Evolutionary conservation across 2,329 filamentous ascomycete species (phyloP).

Genomic region (Macrophomina phaseolina): DNA sequence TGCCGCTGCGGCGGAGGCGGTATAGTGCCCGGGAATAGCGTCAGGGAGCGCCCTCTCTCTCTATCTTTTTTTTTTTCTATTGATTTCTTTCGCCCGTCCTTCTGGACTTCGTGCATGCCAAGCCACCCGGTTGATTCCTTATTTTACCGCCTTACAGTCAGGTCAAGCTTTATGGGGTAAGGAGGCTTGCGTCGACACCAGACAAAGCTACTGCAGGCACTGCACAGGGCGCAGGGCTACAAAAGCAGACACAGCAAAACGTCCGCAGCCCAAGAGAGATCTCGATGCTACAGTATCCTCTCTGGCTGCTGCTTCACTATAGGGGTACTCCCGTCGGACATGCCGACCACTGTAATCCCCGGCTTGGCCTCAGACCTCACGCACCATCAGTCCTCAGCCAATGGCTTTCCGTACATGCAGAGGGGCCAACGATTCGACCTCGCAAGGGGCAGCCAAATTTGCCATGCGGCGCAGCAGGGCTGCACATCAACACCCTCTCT

Average conservation of each 20-base stretch:
- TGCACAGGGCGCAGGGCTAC: no score
- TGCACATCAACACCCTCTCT: not conserved
- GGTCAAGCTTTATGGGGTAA: conserved; percentile 8
- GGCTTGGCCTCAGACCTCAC: not conserved
- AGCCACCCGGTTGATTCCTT: not conserved
- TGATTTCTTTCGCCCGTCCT: not conserved
- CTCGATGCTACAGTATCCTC: not conserved
- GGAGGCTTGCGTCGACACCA: not conserved
- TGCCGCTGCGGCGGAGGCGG: not conserved
- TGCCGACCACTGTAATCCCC: conserved; percentile 2
- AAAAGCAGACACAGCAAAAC: not conserved
- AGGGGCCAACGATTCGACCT: not conserved
- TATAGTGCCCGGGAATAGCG: not conserved
- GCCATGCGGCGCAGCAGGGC: not conserved
- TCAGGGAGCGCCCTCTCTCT: not conserved
- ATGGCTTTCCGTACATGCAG: not conserved
- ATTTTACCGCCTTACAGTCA: not conserved
- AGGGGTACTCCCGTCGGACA: not conserved
- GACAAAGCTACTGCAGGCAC: conserved; percentile 3
- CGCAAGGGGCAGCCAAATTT: not conserved
- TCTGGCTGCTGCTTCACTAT: not conserved
- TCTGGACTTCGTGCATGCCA: no score
- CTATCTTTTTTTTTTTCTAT: not conserved
- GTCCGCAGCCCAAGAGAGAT: not conserved
- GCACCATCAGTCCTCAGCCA: not conserved